Conservation (phyloP, 192 early-diverging fungal genomes). For the Coemansia sp. region DNA sequence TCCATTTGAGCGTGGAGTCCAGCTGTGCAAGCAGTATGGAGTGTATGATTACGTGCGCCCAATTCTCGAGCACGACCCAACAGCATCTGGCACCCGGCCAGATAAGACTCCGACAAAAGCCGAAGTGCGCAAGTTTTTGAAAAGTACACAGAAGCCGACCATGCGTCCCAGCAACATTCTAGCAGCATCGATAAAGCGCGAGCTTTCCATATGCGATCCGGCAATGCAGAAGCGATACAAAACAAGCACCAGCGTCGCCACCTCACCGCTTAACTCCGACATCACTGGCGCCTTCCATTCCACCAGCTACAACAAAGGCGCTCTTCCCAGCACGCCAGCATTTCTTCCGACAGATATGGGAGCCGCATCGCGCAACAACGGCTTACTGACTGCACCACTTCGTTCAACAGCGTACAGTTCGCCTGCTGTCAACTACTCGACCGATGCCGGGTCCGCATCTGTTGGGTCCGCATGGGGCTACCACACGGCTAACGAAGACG, state of each 20-base stretch:
- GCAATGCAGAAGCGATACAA: conserved; percentile 18
- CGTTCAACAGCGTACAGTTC: conserved; percentile 35
- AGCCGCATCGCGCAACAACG: neutral
- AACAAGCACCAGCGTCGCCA: conserved; percentile 29
- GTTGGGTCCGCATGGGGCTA: conserved; percentile 14
- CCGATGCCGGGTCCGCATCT: conserved; percentile 1
- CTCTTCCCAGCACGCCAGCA: conserved; percentile 30
- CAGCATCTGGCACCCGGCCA: conserved; percentile 53
- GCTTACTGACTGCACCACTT: conserved; percentile 20
- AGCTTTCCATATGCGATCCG: neutral
- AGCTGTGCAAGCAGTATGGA: conserved; percentile 78
- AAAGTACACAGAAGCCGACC: conserved; percentile 25
- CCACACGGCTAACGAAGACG: conserved; percentile 20
- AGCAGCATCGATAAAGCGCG: conserved; percentile 16
- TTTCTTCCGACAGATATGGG: conserved; percentile 16
- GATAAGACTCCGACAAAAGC: conserved; percentile 63
- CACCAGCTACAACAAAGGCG: conserved; percentile 14
- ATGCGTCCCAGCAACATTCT: conserved; percentile 1
- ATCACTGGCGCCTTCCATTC: conserved; percentile 10
- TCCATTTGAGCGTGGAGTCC: conserved; percentile 80
- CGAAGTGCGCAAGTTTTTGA: conserved; percentile 35
- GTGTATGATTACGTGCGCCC: conserved; percentile 75
- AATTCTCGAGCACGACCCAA: conserved; percentile 77
- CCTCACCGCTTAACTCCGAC: conserved; percentile 51
- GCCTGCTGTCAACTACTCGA: conserved; percentile 17